These are phyloP conservation scores for Cinnamomum micranthum DNA, from an alignment of 164 flowering plant species.

Conservation along the genomic window DNA sequence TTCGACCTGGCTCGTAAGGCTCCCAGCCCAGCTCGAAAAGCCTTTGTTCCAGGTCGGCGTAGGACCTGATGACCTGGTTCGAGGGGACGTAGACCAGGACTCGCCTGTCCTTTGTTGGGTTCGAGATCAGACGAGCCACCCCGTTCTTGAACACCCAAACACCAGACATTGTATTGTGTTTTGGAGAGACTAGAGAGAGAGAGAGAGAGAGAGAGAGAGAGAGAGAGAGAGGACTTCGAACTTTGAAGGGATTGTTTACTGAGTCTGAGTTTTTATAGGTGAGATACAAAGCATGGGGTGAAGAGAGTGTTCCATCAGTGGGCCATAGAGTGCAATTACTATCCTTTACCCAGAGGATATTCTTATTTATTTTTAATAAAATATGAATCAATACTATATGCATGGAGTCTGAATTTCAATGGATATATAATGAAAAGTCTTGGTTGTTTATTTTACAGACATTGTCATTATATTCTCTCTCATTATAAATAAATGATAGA, in stretches of 20 bases:
- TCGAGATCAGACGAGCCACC: conserved; percentile 32
- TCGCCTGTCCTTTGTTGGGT: conserved; percentile 44
- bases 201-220: background rate
- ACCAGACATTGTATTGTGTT: conserved; percentile 35
- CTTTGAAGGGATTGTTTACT: background rate
- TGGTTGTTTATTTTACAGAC: too few relatives aligned
- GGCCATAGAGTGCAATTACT: too few relatives aligned
- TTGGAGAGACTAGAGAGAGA: background rate
- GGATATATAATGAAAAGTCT: too few relatives aligned
- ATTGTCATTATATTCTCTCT: too few relatives aligned
- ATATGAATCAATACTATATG: too few relatives aligned
- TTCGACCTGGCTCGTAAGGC: conserved; percentile 23
- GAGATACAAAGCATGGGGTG: background rate
- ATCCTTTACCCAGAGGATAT: too few relatives aligned
- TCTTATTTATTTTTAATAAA: too few relatives aligned
- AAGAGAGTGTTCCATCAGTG: background rate
- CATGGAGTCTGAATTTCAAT: too few relatives aligned
- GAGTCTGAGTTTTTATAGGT: background rate
- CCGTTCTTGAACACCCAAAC: conserved; percentile 55
- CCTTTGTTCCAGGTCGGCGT: conserved; percentile 42
- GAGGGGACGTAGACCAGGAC: conserved; percentile 40
- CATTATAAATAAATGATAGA: too few relatives aligned
- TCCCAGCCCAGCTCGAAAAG: conserved; percentile 48
- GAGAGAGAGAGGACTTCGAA: background rate
- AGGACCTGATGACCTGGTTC: conserved; percentile 36